Evolutionary conservation across 2,329 filamentous ascomycete genomes (phyloP).

Genomic region (Hymenoscyphus scutula): DNA sequence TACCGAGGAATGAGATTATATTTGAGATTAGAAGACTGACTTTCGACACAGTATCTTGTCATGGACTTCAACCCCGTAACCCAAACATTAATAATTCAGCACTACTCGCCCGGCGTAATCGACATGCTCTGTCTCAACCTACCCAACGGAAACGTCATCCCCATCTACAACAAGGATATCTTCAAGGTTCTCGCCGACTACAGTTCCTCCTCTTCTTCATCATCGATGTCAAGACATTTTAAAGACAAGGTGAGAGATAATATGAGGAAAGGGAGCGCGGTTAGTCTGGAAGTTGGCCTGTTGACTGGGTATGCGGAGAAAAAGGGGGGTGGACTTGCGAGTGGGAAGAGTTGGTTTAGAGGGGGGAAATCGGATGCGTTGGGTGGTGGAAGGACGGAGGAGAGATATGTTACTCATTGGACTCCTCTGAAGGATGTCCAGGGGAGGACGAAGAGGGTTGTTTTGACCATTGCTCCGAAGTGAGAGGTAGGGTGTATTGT

Average conservation of each 20-base stretch:
- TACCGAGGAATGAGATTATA: neutral
- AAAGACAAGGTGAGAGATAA: slow-evolving; percentile 43
- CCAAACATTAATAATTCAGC: slow-evolving; percentile 42
- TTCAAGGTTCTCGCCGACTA: slow-evolving; percentile 54
- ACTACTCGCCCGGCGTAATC: slow-evolving; percentile 47
- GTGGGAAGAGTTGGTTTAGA: slow-evolving; percentile 17
- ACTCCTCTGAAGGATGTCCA: slow-evolving; percentile 44
- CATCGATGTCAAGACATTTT: slow-evolving; percentile 44
- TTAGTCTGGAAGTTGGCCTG: slow-evolving; percentile 32
- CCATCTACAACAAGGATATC: slow-evolving; percentile 48
- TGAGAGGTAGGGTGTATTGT: neutral
- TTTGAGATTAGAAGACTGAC: neutral
- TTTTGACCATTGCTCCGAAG: slow-evolving; percentile 37
- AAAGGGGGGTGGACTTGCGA: slow-evolving; percentile 16
- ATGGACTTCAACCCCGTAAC: slow-evolving; percentile 35
- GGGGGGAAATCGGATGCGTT: slow-evolving; percentile 1
- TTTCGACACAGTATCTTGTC: slow-evolving; percentile 38
- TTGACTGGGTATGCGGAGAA: slow-evolving; percentile 29
- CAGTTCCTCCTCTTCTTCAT: slow-evolving; percentile 33
- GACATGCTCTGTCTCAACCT: slow-evolving; percentile 46
- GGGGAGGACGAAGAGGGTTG: slow-evolving; percentile 35
- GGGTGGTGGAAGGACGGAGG: slow-evolving; percentile 25
- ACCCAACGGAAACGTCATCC: slow-evolving; percentile 34
- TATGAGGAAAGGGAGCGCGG: slow-evolving; percentile 26
- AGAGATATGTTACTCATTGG: slow-evolving; percentile 40